Evolutionary conservation across 2,329 filamentous ascomycete genomes (phyloP), one percentile per base, ranked within the genome.

Genomic region (Cladophialophora immunda): DNA sequence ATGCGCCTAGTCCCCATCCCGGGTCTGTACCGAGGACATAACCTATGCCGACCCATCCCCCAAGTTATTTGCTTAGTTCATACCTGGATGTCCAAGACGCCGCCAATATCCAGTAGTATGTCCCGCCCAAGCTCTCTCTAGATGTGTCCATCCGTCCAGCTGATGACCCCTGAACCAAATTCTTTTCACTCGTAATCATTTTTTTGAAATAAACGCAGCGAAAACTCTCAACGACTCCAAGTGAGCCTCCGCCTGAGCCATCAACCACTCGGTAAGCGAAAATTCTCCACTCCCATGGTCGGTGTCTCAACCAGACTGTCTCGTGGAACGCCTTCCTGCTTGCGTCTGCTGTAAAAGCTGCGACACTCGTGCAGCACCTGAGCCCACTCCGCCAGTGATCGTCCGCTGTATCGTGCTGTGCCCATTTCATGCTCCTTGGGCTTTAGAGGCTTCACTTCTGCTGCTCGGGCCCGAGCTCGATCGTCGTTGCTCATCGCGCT

Each of bases 381-480:
- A 2, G 83, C 83, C 88, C 88, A 90, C 75, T 90, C 88, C 1
- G 87, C 87, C 41, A 90, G 81, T 11, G 88, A 86, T 45, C 87
- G 82, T 17, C 88, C 88, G n/a, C 83, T 83, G 74, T 90, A 90
- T 66, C 84, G 84, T 68, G 85, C 86, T 34, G 77, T 73, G 50
- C 75, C 75, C n/a, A 78, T 63, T 30, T 76, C 72, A 30, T 78
- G 72, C 32, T 74, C 74, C 29, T 69, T 70, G 30, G 75, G 73
- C 55, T 73, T 73, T 22, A 70, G 56, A 25, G 59, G 66, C 34
- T 50, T 68, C 65, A 69, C 70, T 38, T 63, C 69, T 64, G 19
- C 71, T 65, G 25, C 71, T 63, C 47, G 66, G 36, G 53, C 68
- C 62, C 29, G 72, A 65, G 22, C 72, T 58, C 47, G 65, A 25